Evolutionary conservation across 2,329 filamentous ascomycete species (phyloP).

Genomic region (Calonectria pauciramosa): DNA sequence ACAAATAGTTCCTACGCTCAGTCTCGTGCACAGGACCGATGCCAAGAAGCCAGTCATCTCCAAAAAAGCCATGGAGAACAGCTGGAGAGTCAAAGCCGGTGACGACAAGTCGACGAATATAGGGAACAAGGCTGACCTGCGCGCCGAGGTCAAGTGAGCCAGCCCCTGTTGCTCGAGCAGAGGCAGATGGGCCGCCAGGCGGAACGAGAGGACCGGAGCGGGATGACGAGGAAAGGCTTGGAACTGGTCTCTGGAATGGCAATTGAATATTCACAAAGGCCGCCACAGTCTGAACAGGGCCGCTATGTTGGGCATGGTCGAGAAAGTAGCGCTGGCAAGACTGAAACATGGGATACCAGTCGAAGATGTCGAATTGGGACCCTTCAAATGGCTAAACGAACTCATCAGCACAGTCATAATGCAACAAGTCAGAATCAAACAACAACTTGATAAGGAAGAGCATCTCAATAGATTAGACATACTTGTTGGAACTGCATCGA

Average conservation of each 20-base stretch:
- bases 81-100: constrained; percentile 91
- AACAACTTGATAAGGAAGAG: background rate
- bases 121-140: constrained; percentile 82
- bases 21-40: constrained; percentile 87
- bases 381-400: constrained; percentile 59
- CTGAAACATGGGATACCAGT: constrained; percentile 93
- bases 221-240: constrained; percentile 55
- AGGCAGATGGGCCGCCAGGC: constrained; percentile 40
- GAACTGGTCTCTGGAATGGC: constrained; percentile 80
- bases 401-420: constrained; percentile 30
- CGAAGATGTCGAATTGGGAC: constrained; percentile 81
- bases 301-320: constrained; percentile 88
- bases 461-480: constrained; percentile 16
- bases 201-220: constrained; percentile 41
- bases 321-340: constrained; percentile 93
- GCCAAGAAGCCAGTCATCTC: constrained; percentile 89
- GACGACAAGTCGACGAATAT: constrained; percentile 89
- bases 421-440: constrained; percentile 12
- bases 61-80: constrained; percentile 95
- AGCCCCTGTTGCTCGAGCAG: constrained; percentile 47
- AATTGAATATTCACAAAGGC: constrained; percentile 93
- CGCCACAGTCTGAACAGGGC: constrained; percentile 87
- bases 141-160: constrained; percentile 32
- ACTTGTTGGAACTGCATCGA: constrained; percentile 45
- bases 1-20: constrained; percentile 94